Evolutionary conservation across 345 rosid species (phyloP).

Genomic region (Eutrema yunnanense): DNA sequence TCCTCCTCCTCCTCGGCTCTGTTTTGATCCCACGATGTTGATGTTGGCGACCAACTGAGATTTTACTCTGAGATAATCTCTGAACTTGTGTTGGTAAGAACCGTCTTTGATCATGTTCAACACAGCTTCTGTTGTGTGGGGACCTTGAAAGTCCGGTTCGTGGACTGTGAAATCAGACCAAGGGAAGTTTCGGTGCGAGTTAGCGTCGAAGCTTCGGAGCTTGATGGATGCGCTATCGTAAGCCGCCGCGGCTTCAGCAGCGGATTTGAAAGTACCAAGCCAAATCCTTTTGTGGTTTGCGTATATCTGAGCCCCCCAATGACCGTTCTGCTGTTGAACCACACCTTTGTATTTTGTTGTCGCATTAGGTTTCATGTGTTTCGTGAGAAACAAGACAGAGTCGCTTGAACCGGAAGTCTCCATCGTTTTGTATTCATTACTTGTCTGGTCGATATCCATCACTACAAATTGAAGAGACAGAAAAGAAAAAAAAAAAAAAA

Average conservation of each 20-base stretch:
- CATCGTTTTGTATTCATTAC: conserved; percentile 10
- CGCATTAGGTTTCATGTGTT: conserved; percentile 1
- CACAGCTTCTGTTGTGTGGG: conserved; percentile 31
- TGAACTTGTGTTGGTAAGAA: conserved; percentile 50
- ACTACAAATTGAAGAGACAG: not conserved
- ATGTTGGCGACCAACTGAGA: conserved; percentile 5
- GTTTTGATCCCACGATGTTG: conserved; percentile 9
- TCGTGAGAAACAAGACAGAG: conserved; percentile 3
- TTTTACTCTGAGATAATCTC: conserved; percentile 26
- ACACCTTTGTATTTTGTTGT: conserved; percentile 50
- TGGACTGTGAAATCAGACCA: conserved; percentile 40
- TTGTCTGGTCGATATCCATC: conserved; percentile 13
- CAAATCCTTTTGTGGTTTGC: conserved; percentile 49
- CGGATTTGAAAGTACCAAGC: conserved; percentile 67
- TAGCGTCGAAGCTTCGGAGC: conserved; percentile 35
- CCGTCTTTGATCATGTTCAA: conserved; percentile 68
- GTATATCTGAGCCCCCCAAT: conserved; percentile 71
- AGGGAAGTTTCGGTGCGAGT: conserved; percentile 53
- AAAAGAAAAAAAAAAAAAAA: not conserved
- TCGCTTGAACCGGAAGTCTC: conserved; percentile 23
- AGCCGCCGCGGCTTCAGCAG: conserved; percentile 54
- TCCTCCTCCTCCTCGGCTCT: not conserved
- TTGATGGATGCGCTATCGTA: conserved; percentile 61
- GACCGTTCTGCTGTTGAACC: conserved; percentile 47
- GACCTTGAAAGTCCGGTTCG: conserved; percentile 46